A percentile compares a stretch with the other conserved stretches of the same genome.
phyloP scores from a whole-genome alignment of 1,284 basidiomycete genomes.

The Sporisorium scitamineum region DNA sequence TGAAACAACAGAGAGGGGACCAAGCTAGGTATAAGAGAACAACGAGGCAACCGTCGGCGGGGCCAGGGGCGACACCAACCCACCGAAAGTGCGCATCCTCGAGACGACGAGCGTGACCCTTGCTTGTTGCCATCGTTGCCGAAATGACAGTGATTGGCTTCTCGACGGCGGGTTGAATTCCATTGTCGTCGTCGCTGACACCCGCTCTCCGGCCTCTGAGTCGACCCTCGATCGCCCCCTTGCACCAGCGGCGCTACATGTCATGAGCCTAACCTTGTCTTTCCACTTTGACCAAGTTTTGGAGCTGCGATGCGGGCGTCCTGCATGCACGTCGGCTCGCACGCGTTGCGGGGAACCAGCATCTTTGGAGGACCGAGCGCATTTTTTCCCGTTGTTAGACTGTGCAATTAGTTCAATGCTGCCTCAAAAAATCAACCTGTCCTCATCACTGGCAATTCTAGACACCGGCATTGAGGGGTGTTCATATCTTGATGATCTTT shows the following conservation, averaged over 20 bases:
- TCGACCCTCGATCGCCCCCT: too few relatives aligned
- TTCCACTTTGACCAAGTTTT: not conserved
- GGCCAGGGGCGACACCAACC: too few relatives aligned
- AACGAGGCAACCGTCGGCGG: not conserved
- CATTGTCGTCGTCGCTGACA: too few relatives aligned
- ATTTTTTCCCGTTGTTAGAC: not conserved
- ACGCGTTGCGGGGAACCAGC: constrained; percentile 10
- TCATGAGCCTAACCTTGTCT: not conserved
- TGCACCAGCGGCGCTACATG: not conserved
- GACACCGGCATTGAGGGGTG: not conserved
- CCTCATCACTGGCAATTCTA: not conserved
- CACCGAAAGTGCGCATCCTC: too few relatives aligned
- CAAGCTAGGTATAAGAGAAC: not conserved
- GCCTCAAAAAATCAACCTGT: not conserved
- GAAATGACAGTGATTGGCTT: too few relatives aligned
- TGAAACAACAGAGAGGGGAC: too few relatives aligned
- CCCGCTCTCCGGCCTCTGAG: too few relatives aligned
- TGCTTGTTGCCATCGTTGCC: too few relatives aligned
- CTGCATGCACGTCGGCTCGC: constrained; percentile 11
- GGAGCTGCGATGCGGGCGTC: not conserved
- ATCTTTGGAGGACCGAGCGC: not conserved
- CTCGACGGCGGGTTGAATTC: too few relatives aligned
- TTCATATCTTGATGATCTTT: not conserved
- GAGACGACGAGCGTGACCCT: too few relatives aligned
- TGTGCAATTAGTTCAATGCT: not conserved